phyloP scores from a whole-genome alignment of 305 asterid genomes.

The Fraxinus albicans region DNA sequence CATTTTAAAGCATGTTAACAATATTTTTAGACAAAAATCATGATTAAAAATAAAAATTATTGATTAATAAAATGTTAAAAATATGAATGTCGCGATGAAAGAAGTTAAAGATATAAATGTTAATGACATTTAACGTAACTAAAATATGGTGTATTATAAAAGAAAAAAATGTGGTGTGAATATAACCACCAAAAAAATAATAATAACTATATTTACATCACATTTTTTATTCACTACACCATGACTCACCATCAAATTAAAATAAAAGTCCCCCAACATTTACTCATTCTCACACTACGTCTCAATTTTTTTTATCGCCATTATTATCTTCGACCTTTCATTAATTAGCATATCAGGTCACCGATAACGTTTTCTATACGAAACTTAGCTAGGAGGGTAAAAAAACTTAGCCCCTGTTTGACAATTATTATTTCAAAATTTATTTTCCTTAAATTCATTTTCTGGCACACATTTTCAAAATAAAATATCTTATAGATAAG shows the following conservation, averaged over 20 bases:
- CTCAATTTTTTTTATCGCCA: not conserved
- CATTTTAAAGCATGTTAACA: not conserved
- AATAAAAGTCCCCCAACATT: not conserved
- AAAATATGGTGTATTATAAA: too few relatives aligned
- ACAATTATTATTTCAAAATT: too few relatives aligned
- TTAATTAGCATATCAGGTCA: not conserved
- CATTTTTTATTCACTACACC: not conserved
- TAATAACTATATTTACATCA: not conserved
- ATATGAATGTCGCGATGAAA: not conserved
- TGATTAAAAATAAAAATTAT: not conserved
- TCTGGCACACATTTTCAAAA: too few relatives aligned
- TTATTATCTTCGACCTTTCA: not conserved
- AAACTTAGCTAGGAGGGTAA: not conserved
- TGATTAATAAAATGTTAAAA: too few relatives aligned
- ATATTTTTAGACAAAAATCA: not conserved
- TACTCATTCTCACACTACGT: not conserved
- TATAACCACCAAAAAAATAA: not conserved
- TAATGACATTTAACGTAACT: too few relatives aligned
- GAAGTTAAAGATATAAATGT: not conserved
- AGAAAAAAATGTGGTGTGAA: not conserved
- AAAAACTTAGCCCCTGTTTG: too few relatives aligned
- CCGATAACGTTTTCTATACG: not conserved
- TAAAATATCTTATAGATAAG: too few relatives aligned
- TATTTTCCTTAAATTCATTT: too few relatives aligned
- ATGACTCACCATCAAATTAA: too few relatives aligned